These are phyloP conservation scores for Cercospora brassicicola DNA, from an alignment of 2,329 filamentous ascomycete species.

Conservation along the genomic window DNA sequence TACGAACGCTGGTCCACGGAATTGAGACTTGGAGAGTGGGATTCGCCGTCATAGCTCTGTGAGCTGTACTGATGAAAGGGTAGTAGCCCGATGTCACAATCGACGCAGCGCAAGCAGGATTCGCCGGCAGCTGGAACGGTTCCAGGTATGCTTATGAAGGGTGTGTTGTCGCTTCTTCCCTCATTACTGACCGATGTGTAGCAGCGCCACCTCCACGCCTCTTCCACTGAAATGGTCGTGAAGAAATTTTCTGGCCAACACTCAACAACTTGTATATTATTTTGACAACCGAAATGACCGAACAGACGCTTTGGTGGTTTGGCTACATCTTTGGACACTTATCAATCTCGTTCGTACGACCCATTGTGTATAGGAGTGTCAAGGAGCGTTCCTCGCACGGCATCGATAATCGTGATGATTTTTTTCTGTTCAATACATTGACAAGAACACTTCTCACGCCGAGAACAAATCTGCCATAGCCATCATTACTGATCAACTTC, in stretches of 20 bases:
- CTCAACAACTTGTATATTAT: neutral
- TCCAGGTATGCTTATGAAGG: neutral
- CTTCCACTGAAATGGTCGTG: neutral
- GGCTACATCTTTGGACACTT: neutral
- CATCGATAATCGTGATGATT: neutral
- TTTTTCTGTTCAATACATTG: neutral
- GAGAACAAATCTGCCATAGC: neutral
- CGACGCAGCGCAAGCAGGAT: neutral
- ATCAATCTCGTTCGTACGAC: neutral
- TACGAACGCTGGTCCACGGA: conserved; percentile 18
- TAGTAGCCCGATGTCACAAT: neutral
- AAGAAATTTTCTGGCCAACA: neutral
- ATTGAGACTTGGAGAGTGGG: conserved; percentile 13
- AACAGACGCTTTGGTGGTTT: too few relatives aligned
- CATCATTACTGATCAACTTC: neutral
- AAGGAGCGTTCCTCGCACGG: neutral
- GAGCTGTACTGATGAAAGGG: neutral
- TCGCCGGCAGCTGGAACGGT: neutral
- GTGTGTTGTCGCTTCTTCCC: neutral
- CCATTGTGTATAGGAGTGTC: neutral
- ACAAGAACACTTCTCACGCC: neutral
- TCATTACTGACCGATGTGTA: too few relatives aligned
- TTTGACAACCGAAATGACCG: neutral
- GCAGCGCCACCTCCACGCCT: neutral
- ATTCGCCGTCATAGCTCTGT: conserved; percentile 9